Percentiles rank a stretch among this genome's conserved stretches.
Conservation (phyloP, 257 asterid genomes). For the Solanum chiquidenum region DNA sequence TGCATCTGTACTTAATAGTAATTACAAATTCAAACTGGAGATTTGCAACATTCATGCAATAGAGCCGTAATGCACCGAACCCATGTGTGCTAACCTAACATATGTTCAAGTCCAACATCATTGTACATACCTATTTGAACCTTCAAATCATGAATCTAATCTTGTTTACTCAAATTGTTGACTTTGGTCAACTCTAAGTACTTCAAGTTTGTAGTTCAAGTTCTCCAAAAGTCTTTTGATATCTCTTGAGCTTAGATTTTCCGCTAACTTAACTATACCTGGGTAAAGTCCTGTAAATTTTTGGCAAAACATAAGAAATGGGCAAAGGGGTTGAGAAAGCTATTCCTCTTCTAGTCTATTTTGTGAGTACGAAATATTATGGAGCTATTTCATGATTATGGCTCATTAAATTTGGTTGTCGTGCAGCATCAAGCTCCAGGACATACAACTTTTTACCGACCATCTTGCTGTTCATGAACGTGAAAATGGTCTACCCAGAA, state of each 20-base stretch:
- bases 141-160: too few relatives aligned
- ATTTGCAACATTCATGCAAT: too few relatives aligned
- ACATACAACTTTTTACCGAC: slow-evolving; percentile 54
- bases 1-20: neutral
- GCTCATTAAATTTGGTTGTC: slow-evolving; percentile 1
- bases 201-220: too few relatives aligned
- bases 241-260: neutral
- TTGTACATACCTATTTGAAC: too few relatives aligned
- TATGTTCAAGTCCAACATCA: too few relatives aligned
- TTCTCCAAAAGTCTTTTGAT: neutral
- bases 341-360: neutral
- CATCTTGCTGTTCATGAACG: slow-evolving; percentile 86
- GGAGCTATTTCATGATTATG: neutral
- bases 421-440: slow-evolving; percentile 76
- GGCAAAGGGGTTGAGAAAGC: neutral
- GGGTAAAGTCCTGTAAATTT: neutral
- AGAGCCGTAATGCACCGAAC: too few relatives aligned
- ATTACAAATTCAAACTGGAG: too few relatives aligned
- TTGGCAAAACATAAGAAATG: neutral
- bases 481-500: slow-evolving; percentile 67
- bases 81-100: too few relatives aligned
- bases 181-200: too few relatives aligned
- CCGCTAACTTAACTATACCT: neutral
- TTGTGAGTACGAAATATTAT: neutral
- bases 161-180: too few relatives aligned